Conservation (phyloP, 306 rosid genomes). For the Begonia loranthoides region DNA sequence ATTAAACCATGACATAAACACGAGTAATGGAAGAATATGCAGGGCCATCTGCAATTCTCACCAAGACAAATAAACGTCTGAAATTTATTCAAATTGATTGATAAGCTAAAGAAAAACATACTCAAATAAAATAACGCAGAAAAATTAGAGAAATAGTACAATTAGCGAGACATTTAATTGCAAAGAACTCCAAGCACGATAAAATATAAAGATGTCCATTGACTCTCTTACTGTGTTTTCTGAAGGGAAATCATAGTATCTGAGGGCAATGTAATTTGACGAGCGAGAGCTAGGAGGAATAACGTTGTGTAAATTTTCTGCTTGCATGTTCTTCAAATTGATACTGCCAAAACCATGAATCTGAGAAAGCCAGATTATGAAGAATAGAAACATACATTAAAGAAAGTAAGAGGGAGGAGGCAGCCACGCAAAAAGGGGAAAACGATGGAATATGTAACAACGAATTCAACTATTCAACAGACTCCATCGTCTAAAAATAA, state of each 20-base stretch:
- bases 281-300: constrained; percentile 89
- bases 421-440: constrained; percentile 5
- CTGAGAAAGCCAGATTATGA: constrained; percentile 54
- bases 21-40: too few species aligned
- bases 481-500: neutral
- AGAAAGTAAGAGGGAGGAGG: constrained; percentile 17
- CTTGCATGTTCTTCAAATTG: constrained; percentile 85
- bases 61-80: too few species aligned
- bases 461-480: neutral
- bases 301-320: constrained; percentile 58
- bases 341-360: constrained; percentile 89
- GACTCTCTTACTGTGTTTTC: constrained; percentile 35
- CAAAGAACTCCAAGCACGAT: constrained; percentile 1
- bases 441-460: constrained; percentile 8
- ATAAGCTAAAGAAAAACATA: too few species aligned
- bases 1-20: too few species aligned
- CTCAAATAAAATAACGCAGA: neutral
- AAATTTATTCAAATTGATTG: too few species aligned
- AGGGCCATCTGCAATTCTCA: too few species aligned
- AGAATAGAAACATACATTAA: constrained; percentile 10
- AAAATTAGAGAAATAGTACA: constrained; percentile 8
- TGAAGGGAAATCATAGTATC: constrained; percentile 42
- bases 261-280: constrained; percentile 76
- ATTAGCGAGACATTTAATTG: constrained; percentile 1
- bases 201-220: constrained; percentile 5